Base-by-base conservation (phyloP, 345 rosid genomes). In the Triadica sebifera region DNA sequence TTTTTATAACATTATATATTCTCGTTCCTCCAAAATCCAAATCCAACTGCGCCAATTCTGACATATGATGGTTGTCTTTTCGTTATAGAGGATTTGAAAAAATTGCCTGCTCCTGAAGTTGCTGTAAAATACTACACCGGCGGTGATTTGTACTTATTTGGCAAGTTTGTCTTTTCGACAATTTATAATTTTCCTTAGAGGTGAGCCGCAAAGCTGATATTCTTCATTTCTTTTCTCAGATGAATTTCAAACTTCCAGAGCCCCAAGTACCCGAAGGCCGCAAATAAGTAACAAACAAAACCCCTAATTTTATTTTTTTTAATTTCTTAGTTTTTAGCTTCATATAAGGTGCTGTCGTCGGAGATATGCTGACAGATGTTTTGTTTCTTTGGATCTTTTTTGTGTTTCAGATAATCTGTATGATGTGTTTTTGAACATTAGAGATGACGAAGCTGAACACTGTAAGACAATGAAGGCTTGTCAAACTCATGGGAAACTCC, bases 391-490 rank as follows among this genome's bases (percentile, higher is more conserved):
- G 12, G 58, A n/a, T 45, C 15, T 19, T 49, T 19, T 11, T 49
- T 66, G 3, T 8, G 65, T 81, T 51, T 7, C 91, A 93, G 99
- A 90, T 75, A 95, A 91, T 84, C 77, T 95, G 78, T 93, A 91
- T 2, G 99, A 93, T 41, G 96, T 90, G 83, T 95, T 95, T 83
- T 25, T 90, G 75, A 95, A 93, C 85, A 81, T 95, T 50, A 86
- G 99, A 85, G 99, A 95, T 5, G 97, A 95, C 16, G 98, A 95
- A 86, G 99, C 94, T 29, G 99, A 95, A 77, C 99, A 95, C 71
- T 93, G 98, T 65, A 91, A 95, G 86, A 95, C 99, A 1, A 93
- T 93, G 99, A 90, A 81, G 82, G 96, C 93, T 55, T 95, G 98
- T 75, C 99, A 95, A 71, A 95, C 82, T 17, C 96, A 80, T 16